These are phyloP conservation scores for Aotearoamyces nothofagi DNA, from an alignment of 2,329 filamentous ascomycete genomes.

Conservation along the genomic window DNA sequence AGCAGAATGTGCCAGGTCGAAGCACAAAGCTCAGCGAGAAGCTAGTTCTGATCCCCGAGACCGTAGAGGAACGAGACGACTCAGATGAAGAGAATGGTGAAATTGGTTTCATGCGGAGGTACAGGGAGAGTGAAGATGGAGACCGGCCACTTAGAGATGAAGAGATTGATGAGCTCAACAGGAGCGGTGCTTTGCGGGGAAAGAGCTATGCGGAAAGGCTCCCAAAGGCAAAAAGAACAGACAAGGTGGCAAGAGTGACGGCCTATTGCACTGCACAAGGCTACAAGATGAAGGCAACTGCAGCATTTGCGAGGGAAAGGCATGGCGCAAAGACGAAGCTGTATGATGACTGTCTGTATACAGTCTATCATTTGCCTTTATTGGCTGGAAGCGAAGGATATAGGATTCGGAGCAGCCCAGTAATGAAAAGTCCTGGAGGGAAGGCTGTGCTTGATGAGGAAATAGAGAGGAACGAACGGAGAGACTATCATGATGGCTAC, in stretches of 20 bases:
- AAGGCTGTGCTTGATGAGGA: conserved; percentile 88
- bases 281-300: conserved; percentile 79
- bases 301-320: conserved; percentile 72
- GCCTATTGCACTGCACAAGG: conserved; percentile 94
- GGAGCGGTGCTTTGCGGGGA: conserved; percentile 44
- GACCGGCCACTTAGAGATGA: conserved; percentile 52
- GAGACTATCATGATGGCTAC: conserved; percentile 85
- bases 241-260: conserved; percentile 79
- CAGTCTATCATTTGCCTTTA: conserved; percentile 83
- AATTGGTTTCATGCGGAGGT: conserved; percentile 17
- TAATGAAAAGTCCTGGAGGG: conserved; percentile 83
- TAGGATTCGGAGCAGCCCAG: conserved; percentile 75
- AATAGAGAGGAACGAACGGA: conserved; percentile 81
- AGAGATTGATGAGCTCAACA: conserved; percentile 47
- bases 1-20: conserved; percentile 56
- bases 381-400: conserved; percentile 78
- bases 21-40: conserved; percentile 95
- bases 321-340: conserved; percentile 89
- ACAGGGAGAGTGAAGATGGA: conserved; percentile 36
- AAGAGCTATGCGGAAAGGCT: conserved; percentile 92
- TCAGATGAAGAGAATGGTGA: conserved; percentile 42
- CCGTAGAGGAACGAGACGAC: conserved; percentile 42
- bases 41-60: conserved; percentile 84
- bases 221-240: conserved; percentile 73
- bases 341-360: conserved; percentile 95